Evolutionary conservation across 2,329 filamentous ascomycete species (phyloP).

Genomic region (Colletotrichum sp.): DNA sequence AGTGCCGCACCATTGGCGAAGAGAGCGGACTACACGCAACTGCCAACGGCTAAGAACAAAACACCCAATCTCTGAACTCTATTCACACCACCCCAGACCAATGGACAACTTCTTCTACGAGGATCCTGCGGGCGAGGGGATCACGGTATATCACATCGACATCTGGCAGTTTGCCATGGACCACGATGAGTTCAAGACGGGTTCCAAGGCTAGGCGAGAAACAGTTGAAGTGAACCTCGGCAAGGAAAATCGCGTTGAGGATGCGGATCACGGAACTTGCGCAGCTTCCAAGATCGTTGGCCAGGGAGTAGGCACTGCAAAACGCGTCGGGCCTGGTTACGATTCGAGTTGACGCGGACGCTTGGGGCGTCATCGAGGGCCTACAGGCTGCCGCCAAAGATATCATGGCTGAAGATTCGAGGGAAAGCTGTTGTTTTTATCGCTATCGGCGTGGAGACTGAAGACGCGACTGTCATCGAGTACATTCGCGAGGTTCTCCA

Average conservation of each 20-base stretch:
- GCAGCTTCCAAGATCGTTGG: not conserved
- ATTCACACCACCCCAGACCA: not conserved
- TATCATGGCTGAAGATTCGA: not conserved
- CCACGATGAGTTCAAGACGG: not conserved
- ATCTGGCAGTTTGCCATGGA: not conserved
- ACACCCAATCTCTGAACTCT: not conserved
- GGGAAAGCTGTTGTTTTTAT: not conserved
- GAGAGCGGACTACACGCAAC: not conserved
- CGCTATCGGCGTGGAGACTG: not conserved
- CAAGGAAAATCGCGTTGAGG: not conserved
- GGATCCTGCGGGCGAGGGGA: not conserved
- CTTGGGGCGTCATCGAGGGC: not conserved
- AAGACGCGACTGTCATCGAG: rapidly evolving
- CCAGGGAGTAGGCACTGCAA: not conserved
- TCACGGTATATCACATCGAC: not conserved
- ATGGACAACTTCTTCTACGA: not conserved
- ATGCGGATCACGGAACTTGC: not conserved
- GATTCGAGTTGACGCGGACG: not conserved
- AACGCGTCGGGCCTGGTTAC: not conserved
- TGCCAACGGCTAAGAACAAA: not conserved
- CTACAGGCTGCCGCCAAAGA: not conserved
- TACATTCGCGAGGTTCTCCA: not conserved
- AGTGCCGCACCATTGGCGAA: not conserved
- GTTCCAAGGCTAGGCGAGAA: not conserved
- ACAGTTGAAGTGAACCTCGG: not conserved